Percentiles rank a stretch among this genome's conserved stretches.
Conservation (phyloP, 495 filamentous ascomycete genomes). For the Xylaria acuta region DNA sequence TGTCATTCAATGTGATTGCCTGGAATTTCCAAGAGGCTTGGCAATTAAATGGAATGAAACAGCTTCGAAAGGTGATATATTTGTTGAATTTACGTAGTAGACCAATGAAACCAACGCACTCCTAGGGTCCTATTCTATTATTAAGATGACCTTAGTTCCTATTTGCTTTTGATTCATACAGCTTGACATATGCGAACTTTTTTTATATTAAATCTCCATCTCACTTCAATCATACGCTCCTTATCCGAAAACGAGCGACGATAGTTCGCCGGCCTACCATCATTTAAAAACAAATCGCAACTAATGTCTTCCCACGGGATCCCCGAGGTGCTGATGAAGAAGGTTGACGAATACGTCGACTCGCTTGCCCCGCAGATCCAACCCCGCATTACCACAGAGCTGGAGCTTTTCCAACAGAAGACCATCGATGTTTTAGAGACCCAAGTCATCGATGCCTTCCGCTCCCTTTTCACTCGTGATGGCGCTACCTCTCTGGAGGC, state of each 20-base stretch:
- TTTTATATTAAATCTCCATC: too few species aligned
- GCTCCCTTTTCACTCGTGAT: slow-evolving; percentile 41
- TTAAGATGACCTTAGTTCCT: neutral
- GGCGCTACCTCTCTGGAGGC: neutral
- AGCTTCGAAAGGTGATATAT: neutral
- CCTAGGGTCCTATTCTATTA: neutral
- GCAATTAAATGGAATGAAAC: slow-evolving; percentile 4
- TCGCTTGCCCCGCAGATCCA: slow-evolving; percentile 46
- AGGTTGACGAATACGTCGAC: slow-evolving; percentile 46
- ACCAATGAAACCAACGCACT: neutral
- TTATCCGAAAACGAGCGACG: neutral
- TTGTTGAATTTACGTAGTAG: neutral
- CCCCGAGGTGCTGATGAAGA: slow-evolving; percentile 41
- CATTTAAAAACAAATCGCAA: neutral
- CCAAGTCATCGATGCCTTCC: slow-evolving; percentile 42
- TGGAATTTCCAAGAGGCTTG: neutral
- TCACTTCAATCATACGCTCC: neutral
- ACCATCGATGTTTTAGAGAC: slow-evolving; percentile 44
- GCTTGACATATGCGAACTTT: neutral
- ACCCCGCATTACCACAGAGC: slow-evolving; percentile 43
- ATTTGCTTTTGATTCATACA: neutral
- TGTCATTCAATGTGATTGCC: neutral
- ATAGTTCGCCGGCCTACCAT: neutral
- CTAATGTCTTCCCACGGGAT: slow-evolving; percentile 33
- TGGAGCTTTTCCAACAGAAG: slow-evolving; percentile 42